Evolutionary conservation across 2,329 filamentous ascomycete genomes (phyloP).

Genomic region (Dothidotthia symphoricarpi): DNA sequence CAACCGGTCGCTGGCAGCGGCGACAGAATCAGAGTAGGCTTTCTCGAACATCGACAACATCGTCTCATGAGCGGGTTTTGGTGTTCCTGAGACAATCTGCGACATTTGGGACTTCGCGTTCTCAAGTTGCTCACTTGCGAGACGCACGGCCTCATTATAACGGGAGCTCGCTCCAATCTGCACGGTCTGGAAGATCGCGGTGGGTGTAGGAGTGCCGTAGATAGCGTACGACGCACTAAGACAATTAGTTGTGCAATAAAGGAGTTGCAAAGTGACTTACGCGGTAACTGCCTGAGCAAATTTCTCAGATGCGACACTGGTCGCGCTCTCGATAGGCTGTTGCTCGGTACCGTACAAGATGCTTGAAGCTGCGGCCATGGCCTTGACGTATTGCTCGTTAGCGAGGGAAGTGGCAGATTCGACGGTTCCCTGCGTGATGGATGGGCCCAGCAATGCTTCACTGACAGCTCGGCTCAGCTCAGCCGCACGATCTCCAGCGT

Average conservation of each 20-base stretch:
- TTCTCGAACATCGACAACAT: constrained; percentile 67
- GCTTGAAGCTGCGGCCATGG: constrained; percentile 57
- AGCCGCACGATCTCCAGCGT: constrained; percentile 54
- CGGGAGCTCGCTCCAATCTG: constrained; percentile 51
- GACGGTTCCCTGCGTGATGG: constrained; percentile 48
- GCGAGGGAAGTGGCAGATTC: constrained; percentile 56
- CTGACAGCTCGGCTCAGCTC: constrained; percentile 57
- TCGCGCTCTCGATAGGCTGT: constrained; percentile 45
- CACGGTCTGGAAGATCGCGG: constrained; percentile 46
- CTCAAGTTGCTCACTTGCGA: constrained; percentile 65
- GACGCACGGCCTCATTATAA: constrained; percentile 64
- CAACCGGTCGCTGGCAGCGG: constrained; percentile 60
- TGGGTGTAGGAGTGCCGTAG: constrained; percentile 52
- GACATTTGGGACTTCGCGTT: constrained; percentile 67
- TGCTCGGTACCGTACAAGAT: constrained; percentile 54
- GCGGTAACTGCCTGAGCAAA: constrained; percentile 59
- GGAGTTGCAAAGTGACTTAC: constrained; percentile 38
- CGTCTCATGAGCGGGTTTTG: constrained; percentile 67
- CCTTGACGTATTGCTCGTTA: constrained; percentile 57
- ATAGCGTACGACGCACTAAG: constrained; percentile 55
- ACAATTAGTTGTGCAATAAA: constrained; percentile 13
- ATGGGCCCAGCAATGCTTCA: constrained; percentile 53
- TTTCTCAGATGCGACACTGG: constrained; percentile 53
- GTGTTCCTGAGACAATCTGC: constrained; percentile 64
- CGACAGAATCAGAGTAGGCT: constrained; percentile 65